Conservation (phyloP, 768 basidiomycete species). For the Podaxis sp. region DNA sequence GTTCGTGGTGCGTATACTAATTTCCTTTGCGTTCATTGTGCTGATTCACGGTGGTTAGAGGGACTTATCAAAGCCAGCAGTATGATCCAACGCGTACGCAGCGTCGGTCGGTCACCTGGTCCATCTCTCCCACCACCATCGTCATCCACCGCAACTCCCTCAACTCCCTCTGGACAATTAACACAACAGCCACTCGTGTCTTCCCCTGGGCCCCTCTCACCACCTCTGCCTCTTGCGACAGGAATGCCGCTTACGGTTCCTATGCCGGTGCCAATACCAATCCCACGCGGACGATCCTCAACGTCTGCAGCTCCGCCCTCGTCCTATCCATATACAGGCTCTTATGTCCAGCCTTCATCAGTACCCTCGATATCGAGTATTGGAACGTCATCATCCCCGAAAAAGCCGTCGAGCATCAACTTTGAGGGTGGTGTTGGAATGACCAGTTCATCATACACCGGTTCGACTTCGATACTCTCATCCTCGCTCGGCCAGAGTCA, state of each 20-base stretch:
- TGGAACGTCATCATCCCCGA: neutral
- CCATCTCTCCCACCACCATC: neutral
- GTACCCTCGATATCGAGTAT: neutral
- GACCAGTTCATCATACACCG: neutral
- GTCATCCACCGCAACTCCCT: neutral
- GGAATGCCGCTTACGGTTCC: neutral
- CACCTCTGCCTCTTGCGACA: neutral
- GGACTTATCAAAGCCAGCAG: constrained; percentile 35
- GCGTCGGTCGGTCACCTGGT: constrained; percentile 26
- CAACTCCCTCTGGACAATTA: neutral
- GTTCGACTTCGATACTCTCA: neutral
- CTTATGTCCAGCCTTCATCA: neutral
- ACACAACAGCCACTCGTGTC: neutral
- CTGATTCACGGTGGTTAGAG: constrained; percentile 18
- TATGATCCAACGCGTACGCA: constrained; percentile 39
- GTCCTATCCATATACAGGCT: neutral
- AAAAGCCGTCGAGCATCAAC: neutral
- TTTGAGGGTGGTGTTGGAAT: neutral
- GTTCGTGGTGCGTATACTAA: constrained; percentile 28
- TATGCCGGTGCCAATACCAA: neutral
- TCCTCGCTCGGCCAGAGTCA: neutral
- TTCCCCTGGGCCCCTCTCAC: neutral
- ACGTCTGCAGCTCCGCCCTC: neutral
- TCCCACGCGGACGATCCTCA: neutral
- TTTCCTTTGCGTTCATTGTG: neutral